Evolutionary conservation across 192 early-diverging fungal genomes (phyloP).

Genomic region (Gorgonomyces haynaldii): DNA sequence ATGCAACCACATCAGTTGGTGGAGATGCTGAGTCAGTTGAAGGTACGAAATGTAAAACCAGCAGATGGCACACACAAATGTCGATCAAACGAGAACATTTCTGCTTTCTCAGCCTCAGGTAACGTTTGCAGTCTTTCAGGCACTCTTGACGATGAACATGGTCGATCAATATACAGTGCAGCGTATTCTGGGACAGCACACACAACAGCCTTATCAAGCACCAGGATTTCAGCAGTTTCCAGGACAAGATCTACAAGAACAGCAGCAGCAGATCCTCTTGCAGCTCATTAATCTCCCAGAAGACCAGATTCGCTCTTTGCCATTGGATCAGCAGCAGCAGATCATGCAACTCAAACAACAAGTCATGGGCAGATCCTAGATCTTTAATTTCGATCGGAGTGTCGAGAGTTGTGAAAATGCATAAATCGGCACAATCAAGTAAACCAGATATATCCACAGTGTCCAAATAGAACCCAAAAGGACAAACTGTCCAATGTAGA

Average conservation of each 20-base stretch:
- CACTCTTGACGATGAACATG: conserved; percentile 64
- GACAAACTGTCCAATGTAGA: too few relatives aligned
- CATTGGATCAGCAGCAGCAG: conserved; percentile 63
- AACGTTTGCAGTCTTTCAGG: conserved; percentile 74
- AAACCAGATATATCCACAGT: too few relatives aligned
- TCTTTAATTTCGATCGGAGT: too few relatives aligned
- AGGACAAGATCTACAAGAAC: conserved; percentile 24
- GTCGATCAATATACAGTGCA: conserved; percentile 49
- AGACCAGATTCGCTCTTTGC: conserved; percentile 67
- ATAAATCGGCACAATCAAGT: too few relatives aligned
- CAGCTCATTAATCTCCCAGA: conserved; percentile 72
- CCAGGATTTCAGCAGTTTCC: conserved; percentile 1
- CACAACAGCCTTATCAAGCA: conserved; percentile 6
- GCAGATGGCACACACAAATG: conserved; percentile 42
- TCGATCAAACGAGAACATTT: conserved; percentile 56
- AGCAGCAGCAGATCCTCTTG: conserved; percentile 57
- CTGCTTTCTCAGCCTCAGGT: conserved; percentile 70
- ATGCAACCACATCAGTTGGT: conserved; percentile 11
- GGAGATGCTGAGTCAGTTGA: conserved; percentile 10
- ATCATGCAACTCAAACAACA: conserved; percentile 44
- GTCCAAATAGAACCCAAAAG: too few relatives aligned
- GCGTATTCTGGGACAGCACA: conserved; percentile 9
- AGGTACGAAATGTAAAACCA: conserved; percentile 9
- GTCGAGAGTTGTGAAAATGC: too few relatives aligned
- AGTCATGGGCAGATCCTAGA: background rate